A percentile compares a stretch with the other conserved stretches of the same genome.
These are phyloP conservation scores for Zygotorulaspora mrakii DNA, from an alignment of 1,139 yeast genomes.

Conservation along the genomic window DNA sequence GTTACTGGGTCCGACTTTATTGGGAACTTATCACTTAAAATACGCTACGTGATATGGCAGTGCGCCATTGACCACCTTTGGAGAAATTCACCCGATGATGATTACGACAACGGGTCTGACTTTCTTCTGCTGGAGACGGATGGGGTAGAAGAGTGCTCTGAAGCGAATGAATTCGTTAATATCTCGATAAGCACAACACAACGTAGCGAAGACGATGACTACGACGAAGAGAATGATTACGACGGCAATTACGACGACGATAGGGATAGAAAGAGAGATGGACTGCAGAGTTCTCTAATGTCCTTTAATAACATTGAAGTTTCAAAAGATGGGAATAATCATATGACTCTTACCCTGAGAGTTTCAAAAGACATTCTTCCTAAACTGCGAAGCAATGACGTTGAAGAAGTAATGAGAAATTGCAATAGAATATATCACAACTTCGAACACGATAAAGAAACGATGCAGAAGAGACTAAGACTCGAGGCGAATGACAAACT, in stretches of 20 bases:
- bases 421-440: constrained; percentile 70
- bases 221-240: constrained; percentile 37
- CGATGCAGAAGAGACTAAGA: constrained; percentile 69
- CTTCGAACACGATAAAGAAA: constrained; percentile 79
- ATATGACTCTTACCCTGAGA: constrained; percentile 31
- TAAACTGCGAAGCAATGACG: constrained; percentile 28
- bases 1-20: constrained; percentile 51
- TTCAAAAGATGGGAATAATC: constrained; percentile 24
- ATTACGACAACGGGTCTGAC: constrained; percentile 26
- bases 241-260: constrained; percentile 22
- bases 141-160: constrained; percentile 3
- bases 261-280: constrained; percentile 33
- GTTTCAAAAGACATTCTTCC: constrained; percentile 33
- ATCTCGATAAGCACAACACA: constrained; percentile 8
- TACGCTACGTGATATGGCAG: constrained; percentile 69
- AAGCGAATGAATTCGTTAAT: no score
- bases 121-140: constrained; percentile 27
- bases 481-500: constrained; percentile 77
- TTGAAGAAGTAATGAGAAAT: constrained; percentile 41
- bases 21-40: constrained; percentile 55
- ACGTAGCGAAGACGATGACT: constrained; percentile 1
- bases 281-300: constrained; percentile 13
- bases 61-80: constrained; percentile 61
- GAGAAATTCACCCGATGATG: constrained; percentile 30
- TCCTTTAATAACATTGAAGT: constrained; percentile 7